These are phyloP conservation scores for Pyrenula aspistea DNA, from an alignment of 495 filamentous ascomycete genomes.

Conservation along the genomic window DNA sequence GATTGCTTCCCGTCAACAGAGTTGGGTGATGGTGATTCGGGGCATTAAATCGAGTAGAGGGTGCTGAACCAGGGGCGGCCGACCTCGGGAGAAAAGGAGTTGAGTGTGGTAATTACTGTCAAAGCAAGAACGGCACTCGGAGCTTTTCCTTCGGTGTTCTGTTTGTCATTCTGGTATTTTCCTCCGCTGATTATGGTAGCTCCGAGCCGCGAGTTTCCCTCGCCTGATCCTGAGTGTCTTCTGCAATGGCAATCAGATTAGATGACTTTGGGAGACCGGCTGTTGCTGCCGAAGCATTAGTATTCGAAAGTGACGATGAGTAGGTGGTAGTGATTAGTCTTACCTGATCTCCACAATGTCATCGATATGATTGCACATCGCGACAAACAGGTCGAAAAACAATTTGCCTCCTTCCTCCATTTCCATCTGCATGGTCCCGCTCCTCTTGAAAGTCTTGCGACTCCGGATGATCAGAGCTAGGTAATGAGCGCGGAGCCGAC, in stretches of 20 bases:
- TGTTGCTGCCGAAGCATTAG: constrained; percentile 14
- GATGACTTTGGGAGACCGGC: constrained; percentile 27
- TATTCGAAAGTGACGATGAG: constrained; percentile 1
- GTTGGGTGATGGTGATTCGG: constrained; percentile 11
- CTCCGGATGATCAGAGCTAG: constrained; percentile 87
- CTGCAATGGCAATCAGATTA: constrained; percentile 7
- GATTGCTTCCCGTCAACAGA: constrained; percentile 8
- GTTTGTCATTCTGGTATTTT: constrained; percentile 25
- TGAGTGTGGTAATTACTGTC: constrained; percentile 14
- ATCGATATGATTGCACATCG: constrained; percentile 94
- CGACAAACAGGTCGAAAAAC: constrained; percentile 96
- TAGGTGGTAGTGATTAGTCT: constrained; percentile 9
- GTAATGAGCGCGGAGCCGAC: constrained; percentile 82
- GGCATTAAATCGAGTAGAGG: constrained; percentile 17
- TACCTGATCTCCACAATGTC: constrained; percentile 58
- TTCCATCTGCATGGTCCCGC: constrained; percentile 94
- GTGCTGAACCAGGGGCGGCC: constrained; percentile 25
- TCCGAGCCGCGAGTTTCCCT: constrained; percentile 8
- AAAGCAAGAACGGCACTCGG: constrained; percentile 15
- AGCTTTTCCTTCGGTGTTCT: constrained; percentile 11
- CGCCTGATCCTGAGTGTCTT: constrained; percentile 1
- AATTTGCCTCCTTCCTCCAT: constrained; percentile 86
- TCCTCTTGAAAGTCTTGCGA: constrained; percentile 88
- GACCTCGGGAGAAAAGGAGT: constrained; percentile 32
- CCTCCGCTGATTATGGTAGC: constrained; percentile 15